Conservation (phyloP, 257 asterid species). For the Scutellaria galericulata region DNA sequence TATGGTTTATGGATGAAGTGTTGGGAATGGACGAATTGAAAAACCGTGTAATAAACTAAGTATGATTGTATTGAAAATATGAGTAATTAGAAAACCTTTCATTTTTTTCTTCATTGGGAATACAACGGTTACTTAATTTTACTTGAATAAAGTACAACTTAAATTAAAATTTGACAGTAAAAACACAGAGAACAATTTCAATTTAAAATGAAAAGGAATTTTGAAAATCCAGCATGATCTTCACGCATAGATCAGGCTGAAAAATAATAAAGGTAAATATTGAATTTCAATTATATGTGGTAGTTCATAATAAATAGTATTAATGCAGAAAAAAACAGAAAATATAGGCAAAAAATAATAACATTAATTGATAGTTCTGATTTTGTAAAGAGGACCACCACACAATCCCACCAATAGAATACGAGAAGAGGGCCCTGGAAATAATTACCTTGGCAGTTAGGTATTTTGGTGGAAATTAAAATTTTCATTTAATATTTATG, state of each 20-base stretch:
- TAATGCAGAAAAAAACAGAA: slow-evolving; percentile 35
- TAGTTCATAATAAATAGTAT: slow-evolving; percentile 36
- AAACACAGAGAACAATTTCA: too few species aligned
- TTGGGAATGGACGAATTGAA: too few species aligned
- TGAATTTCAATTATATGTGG: slow-evolving; percentile 26
- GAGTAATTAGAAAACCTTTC: too few species aligned
- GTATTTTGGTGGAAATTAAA: slow-evolving; percentile 31
- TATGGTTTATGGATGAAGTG: too few species aligned
- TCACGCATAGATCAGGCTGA: slow-evolving; percentile 16
- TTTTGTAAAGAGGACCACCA: slow-evolving; percentile 32
- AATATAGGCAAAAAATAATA: slow-evolving; percentile 32
- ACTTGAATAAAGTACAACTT: too few species aligned
- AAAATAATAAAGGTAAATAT: slow-evolving; percentile 35
- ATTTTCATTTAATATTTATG: slow-evolving; percentile 27
- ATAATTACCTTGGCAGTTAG: slow-evolving; percentile 27
- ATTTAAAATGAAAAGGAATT: too few species aligned
- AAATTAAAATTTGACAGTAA: too few species aligned
- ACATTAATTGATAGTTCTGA: slow-evolving; percentile 35
- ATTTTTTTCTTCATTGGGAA: too few species aligned
- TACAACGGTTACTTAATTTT: too few species aligned
- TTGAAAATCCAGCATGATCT: too few species aligned
- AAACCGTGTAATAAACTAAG: too few species aligned
- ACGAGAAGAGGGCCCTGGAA: slow-evolving; percentile 4
- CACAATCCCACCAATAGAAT: slow-evolving; percentile 27
- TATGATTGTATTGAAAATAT: too few species aligned